Conservation (phyloP, 1,284 basidiomycete genomes). For the Hypsizygus ulmarius region DNA sequence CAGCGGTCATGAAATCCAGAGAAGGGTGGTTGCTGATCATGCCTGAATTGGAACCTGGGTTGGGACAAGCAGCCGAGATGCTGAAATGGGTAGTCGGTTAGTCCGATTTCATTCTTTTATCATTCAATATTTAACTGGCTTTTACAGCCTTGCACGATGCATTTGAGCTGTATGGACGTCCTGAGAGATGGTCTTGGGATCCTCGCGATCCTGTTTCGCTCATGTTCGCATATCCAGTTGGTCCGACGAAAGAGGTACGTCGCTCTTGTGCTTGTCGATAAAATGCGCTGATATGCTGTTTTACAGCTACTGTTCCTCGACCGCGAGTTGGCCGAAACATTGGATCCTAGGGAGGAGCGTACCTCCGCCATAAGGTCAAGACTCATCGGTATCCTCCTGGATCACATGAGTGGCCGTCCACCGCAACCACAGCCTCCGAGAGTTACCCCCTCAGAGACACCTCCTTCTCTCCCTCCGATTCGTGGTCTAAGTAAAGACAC, state of each 20-base stretch:
- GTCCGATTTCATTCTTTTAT: slow-evolving; percentile 19
- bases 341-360: slow-evolving; percentile 78
- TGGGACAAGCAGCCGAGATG: slow-evolving; percentile 67
- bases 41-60: slow-evolving; percentile 64
- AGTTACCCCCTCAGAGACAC: slow-evolving; percentile 20
- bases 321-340: slow-evolving; percentile 74
- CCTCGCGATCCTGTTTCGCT: slow-evolving; percentile 71
- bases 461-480: slow-evolving; percentile 33
- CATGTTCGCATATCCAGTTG: slow-evolving; percentile 84
- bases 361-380: slow-evolving; percentile 67
- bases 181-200: slow-evolving; percentile 83
- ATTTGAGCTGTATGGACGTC: slow-evolving; percentile 84
- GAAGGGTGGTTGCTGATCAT: slow-evolving; percentile 88
- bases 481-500: slow-evolving; percentile 16
- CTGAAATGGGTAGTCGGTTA: slow-evolving; percentile 90
- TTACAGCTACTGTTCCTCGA: slow-evolving; percentile 83
- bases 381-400: slow-evolving; percentile 61
- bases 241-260: slow-evolving; percentile 69
- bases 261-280: slow-evolving; percentile 4
- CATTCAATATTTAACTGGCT: slow-evolving; percentile 7
- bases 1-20: slow-evolving; percentile 53
- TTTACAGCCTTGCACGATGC: slow-evolving; percentile 77
- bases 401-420: slow-evolving; percentile 55
- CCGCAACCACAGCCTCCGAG: slow-evolving; percentile 19
- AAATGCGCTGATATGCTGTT: not conserved